Percentiles rank a stretch among this genome's conserved stretches.
These are phyloP conservation scores for Lasiosphaeria miniovina DNA, from an alignment of 495 filamentous ascomycete genomes.

Conservation along the genomic window DNA sequence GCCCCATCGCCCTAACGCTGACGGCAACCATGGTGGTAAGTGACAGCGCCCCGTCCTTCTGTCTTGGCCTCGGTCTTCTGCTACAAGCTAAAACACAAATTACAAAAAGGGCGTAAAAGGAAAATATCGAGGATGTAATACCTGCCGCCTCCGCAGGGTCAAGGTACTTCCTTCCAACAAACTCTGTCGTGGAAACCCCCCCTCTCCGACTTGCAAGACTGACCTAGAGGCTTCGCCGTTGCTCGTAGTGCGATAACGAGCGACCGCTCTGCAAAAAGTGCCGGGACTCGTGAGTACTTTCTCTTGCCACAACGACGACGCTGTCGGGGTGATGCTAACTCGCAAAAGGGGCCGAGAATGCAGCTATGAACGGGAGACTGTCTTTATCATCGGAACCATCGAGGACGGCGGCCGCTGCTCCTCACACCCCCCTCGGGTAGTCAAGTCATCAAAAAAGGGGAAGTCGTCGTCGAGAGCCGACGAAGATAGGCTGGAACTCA, in stretches of 20 bases:
- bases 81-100: too few species aligned
- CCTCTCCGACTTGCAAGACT: background rate
- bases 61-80: background rate
- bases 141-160: constrained; percentile 5
- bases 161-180: constrained; percentile 3
- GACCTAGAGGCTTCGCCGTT: background rate
- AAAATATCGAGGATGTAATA: constrained; percentile 12
- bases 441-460: constrained; percentile 30
- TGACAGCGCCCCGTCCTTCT: background rate
- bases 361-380: constrained; percentile 56
- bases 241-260: constrained; percentile 53
- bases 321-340: background rate
- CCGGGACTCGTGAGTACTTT: background rate
- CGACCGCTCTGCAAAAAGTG: constrained; percentile 53
- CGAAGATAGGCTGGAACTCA: constrained; percentile 20
- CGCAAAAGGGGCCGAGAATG: constrained; percentile 43
- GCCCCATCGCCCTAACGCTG: background rate
- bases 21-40: background rate
- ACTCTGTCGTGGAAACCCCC: background rate
- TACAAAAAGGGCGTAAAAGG: constrained; percentile 2
- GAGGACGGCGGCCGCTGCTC: constrained; percentile 45
- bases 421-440: constrained; percentile 44
- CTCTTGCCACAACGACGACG: background rate
- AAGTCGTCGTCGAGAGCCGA: constrained; percentile 19
- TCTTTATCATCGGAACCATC: constrained; percentile 47